Evolutionary conservation across 2,329 filamentous ascomycete genomes (phyloP), one percentile per base, ranked within the genome.

Genomic region (Clarireedia paspali): DNA sequence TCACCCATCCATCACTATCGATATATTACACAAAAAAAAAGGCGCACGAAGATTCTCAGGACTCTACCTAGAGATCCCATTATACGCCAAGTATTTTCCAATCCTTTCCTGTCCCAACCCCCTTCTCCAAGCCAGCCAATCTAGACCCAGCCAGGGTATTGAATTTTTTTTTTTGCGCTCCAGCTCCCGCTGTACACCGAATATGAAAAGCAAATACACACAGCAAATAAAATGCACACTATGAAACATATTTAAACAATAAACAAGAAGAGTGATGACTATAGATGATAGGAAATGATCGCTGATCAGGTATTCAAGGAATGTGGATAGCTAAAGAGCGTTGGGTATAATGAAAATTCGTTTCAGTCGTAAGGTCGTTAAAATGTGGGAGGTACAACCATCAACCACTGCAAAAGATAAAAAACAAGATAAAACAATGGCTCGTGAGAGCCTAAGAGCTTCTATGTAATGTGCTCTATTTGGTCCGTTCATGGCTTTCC

Each of bases 251-350:
- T 14, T 55, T 24, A 14, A 50, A 36, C 38, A 50, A 50, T 55
- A 55, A 17, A 50, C 53, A 55, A 57, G 40, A 48, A 60, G 53
- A 23, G 46, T 47, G 56, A 55, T 27, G 39, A 24, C 24, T 39
- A 38, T 15, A 36, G 38, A 50, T 24, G 27, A 50, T 17, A 36
- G 53, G 27, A 34, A 34, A 45, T 38, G 53, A 50, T 50, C 39
- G 24, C 39, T 20, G 39, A 45, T 50, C 46, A 44, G 36, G 40
- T 24, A 24, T 40, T 49, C 23, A 61, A 62, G 55, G 59, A 64
- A 46, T 46, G 57, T 63, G 55, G 57, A 53, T 61, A 64, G 62
- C 62, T 64, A 67, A 66, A 57, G 65, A 67, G 62, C 63, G 66
- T 55, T 66, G 57, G 59, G 63, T 56, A 56, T 56, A 58, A 39